Base-by-base conservation (phyloP, 805 yeast species). In the Myxozyma lipomycoides region DNA sequence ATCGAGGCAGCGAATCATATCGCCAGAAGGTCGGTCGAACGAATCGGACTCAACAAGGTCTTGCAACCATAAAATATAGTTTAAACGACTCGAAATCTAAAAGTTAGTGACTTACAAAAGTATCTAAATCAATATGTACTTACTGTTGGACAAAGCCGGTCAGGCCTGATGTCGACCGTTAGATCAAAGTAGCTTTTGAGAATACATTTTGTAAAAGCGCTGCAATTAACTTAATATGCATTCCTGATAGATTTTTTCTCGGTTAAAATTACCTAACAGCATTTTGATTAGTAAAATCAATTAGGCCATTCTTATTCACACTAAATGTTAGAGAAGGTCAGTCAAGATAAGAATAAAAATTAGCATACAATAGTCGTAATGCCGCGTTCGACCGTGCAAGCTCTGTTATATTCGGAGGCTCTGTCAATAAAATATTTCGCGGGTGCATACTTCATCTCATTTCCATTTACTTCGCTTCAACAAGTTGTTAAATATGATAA, bases 21-120 rank as follows among this genome's bases (percentile, higher is more conserved):
- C 35, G 36, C 9, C 22, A 48, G 25, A 9, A 6, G 12, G 18
- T 15, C 23, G 37, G 37, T 17, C 26, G 37, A 18, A 39, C 2
- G 21, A 4, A 17, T 47, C 60, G 9, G 46, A 45, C 37, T 39
- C 52, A 4, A 62, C 45, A 7, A 64, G 45, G 30, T 58, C 58
- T 28, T 58, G 45, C 3, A 65, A 48, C 69, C 69, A 66, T 4
- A 52, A 37, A 3, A 65, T 46, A 42, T 66, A 66, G 43, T 61
- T 61, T 17, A 64, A 46, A 6, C 70, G 58, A 44, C 64, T 66
- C 4, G 55, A 35, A 6, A 55, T 47, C 24, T 28, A n/a, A n/a
- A n/a, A n/a, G n/a, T n/a, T n/a, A n/a, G n/a, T n/a, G n/a, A n/a
- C n/a, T n/a, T n/a, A n/a, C n/a, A n/a, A n/a, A n/a, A n/a, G n/a